phyloP scores from a whole-genome alignment of 2,329 filamentous ascomycete genomes.

The Fusarium penzigii region DNA sequence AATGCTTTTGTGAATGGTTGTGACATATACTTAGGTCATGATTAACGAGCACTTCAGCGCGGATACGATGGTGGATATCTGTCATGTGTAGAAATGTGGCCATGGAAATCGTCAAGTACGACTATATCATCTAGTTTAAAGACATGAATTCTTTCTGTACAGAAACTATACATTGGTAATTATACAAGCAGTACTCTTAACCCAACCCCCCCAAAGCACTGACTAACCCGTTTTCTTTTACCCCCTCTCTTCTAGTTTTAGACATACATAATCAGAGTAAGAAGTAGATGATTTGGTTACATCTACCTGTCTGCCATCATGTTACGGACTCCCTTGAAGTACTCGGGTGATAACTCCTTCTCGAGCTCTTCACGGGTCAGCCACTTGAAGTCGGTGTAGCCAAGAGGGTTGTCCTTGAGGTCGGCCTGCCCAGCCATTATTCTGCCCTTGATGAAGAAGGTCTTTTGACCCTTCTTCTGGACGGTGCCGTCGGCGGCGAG shows the following conservation, averaged over 20 bases:
- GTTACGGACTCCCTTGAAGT: slow-evolving; percentile 75
- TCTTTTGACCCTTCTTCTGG: slow-evolving; percentile 68
- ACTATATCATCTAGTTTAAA: slow-evolving; percentile 1
- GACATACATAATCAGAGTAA: too few relatives aligned
- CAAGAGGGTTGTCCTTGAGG: slow-evolving; percentile 69
- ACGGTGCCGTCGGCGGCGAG: slow-evolving; percentile 45
- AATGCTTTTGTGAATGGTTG: neutral
- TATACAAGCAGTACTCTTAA: slow-evolving; percentile 27
- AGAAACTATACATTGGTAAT: slow-evolving; percentile 33
- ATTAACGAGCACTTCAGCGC: too few relatives aligned
- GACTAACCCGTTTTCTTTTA: slow-evolving; percentile 5
- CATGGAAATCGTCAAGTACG: too few relatives aligned
- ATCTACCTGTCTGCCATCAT: slow-evolving; percentile 78
- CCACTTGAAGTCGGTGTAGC: slow-evolving; percentile 86
- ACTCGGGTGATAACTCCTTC: slow-evolving; percentile 63
- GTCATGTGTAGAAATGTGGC: too few relatives aligned
- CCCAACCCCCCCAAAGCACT: neutral
- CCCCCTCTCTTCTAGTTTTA: neutral
- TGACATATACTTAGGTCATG: neutral
- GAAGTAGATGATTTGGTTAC: neutral
- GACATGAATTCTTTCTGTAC: slow-evolving; percentile 25
- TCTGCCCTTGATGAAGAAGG: slow-evolving; percentile 93
- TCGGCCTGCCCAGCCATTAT: slow-evolving; percentile 98
- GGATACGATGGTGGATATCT: too few relatives aligned
- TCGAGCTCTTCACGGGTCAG: slow-evolving; percentile 85